Percentiles rank a stretch among this genome's conserved stretches.
Evolutionary conservation across 2,329 filamentous ascomycete genomes (phyloP).

Genomic region (Cladosporium austrohemisphaericum): DNA sequence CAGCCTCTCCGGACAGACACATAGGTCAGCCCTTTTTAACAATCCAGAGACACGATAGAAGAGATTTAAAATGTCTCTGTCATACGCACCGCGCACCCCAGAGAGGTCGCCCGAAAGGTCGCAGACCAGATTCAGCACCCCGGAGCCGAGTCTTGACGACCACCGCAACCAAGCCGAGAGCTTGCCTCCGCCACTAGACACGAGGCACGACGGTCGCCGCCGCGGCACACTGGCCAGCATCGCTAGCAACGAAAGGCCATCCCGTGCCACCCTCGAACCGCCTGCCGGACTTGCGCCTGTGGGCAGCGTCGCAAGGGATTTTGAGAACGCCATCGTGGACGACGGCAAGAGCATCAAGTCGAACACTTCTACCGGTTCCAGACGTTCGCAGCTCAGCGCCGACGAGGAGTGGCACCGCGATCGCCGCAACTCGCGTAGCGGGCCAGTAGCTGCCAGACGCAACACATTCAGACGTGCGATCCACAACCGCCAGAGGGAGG

Average conservation of each 20-base stretch:
- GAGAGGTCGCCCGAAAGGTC: conserved; percentile 51
- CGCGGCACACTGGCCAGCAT: conserved; percentile 73
- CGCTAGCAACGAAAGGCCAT: conserved; percentile 41
- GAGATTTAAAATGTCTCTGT: conserved; percentile 32
- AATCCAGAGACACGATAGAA: too few relatives aligned
- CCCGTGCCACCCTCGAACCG: conserved; percentile 44
- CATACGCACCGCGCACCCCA: conserved; percentile 59
- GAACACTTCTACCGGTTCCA: conserved; percentile 43
- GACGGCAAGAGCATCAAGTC: conserved; percentile 45
- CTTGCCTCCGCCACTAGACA: conserved; percentile 54
- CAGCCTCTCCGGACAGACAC: neutral
- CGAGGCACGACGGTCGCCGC: conserved; percentile 44
- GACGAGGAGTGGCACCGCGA: conserved; percentile 33
- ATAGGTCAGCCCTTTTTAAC: too few relatives aligned
- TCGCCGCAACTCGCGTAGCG: conserved; percentile 26
- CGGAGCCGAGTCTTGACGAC: conserved; percentile 79
- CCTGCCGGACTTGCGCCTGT: conserved; percentile 37
- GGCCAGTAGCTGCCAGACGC: conserved; percentile 39
- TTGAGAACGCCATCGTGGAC: conserved; percentile 85
- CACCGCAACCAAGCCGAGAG: conserved; percentile 68
- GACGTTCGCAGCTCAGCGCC: conserved; percentile 19
- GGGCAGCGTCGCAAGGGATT: conserved; percentile 63
- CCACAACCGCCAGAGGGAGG: conserved; percentile 25
- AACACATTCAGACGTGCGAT: conserved; percentile 41
- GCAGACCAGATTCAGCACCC: conserved; percentile 66